Percentiles rank a stretch among this genome's conserved stretches.
Conservation (phyloP, 306 rosid genomes). For the Lotus japonicus region DNA sequence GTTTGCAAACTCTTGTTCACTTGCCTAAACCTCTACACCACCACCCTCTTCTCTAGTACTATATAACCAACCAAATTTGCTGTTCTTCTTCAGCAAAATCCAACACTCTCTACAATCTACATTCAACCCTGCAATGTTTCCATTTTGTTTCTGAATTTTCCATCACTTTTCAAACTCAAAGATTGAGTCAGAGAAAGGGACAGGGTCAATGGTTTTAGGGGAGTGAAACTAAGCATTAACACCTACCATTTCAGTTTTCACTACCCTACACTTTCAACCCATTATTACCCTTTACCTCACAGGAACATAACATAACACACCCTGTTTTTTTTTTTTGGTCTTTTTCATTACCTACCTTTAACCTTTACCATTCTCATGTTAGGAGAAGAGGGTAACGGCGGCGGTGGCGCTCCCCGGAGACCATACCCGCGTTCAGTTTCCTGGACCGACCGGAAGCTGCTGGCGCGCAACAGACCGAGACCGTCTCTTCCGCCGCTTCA, state of each 20-base stretch:
- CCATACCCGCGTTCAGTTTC: constrained; percentile 66
- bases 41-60: background rate
- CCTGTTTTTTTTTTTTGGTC: too few relatives aligned
- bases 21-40: background rate
- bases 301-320: background rate
- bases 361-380: constrained; percentile 25
- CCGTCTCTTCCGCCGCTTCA: constrained; percentile 68
- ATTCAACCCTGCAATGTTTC: background rate
- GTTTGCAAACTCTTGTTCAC: background rate
- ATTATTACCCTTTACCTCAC: constrained; percentile 15
- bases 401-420: constrained; percentile 19
- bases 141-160: constrained; percentile 41
- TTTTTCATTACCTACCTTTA: background rate
- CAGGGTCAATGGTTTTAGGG: constrained; percentile 77
- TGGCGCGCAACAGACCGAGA: constrained; percentile 25
- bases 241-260: constrained; percentile 24
- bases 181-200: constrained; percentile 22
- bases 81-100: background rate
- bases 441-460: constrained; percentile 63
- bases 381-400: constrained; percentile 43
- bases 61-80: background rate
- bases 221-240: constrained; percentile 20
- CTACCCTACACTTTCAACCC: background rate
- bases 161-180: background rate
- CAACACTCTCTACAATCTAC: background rate